Conservation (phyloP, 768 basidiomycete genomes). For the Boletus reticuloceps region DNA sequence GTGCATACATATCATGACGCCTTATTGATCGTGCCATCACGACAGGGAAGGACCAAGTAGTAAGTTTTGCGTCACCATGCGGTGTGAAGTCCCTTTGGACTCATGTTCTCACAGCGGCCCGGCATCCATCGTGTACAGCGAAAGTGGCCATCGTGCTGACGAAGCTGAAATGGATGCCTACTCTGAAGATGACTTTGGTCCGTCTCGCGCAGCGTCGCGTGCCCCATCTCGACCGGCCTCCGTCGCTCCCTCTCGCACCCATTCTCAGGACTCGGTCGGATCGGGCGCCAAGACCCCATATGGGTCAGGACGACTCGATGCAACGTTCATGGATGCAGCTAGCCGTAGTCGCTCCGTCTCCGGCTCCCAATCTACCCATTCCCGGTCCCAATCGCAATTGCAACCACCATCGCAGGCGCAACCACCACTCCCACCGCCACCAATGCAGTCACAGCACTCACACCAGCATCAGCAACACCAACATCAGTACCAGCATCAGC, state of each 20-base stretch:
- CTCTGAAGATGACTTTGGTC: slow-evolving; percentile 59
- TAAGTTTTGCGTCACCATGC: slow-evolving; percentile 34
- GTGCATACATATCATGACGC: not conserved
- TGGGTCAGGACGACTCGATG: slow-evolving; percentile 27
- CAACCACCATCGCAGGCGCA: not conserved
- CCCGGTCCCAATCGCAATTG: not conserved
- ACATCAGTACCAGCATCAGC: not conserved
- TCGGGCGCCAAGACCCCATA: slow-evolving; percentile 33
- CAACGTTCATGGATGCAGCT: slow-evolving; percentile 27
- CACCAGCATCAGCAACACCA: not conserved
- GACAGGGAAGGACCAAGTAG: slow-evolving; percentile 70
- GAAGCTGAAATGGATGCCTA: slow-evolving; percentile 68
- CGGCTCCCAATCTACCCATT: slow-evolving; percentile 16
- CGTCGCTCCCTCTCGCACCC: slow-evolving; percentile 51
- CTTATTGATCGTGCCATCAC: slow-evolving; percentile 1
- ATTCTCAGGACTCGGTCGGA: slow-evolving; percentile 44
- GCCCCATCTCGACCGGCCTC: slow-evolving; percentile 43
- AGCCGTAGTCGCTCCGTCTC: slow-evolving; percentile 28
- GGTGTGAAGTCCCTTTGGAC: not conserved
- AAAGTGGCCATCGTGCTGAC: slow-evolving; percentile 69
- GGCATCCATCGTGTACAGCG: slow-evolving; percentile 79
- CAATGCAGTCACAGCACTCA: not conserved
- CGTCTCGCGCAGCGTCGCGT: slow-evolving; percentile 31
- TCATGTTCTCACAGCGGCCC: slow-evolving; percentile 55
- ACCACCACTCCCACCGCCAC: not conserved